These are phyloP conservation scores for Hymenoscyphus albidus DNA, from an alignment of 2,329 filamentous ascomycete genomes.

Conservation along the genomic window DNA sequence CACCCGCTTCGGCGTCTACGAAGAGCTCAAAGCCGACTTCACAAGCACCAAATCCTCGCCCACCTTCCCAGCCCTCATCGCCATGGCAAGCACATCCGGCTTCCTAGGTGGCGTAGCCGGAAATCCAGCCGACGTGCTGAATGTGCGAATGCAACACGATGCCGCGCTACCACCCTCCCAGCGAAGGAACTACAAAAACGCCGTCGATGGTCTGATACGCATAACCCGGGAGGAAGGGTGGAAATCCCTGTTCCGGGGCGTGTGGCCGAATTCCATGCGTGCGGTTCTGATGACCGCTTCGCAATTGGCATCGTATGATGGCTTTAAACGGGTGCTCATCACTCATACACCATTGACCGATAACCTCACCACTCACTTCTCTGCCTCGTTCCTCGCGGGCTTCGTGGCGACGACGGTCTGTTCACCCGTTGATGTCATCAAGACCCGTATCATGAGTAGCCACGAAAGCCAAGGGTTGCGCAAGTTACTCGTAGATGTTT, in stretches of 20 bases:
- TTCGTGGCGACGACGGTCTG: constrained; percentile 82
- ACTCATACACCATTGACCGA: constrained; percentile 62
- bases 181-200: constrained; percentile 84
- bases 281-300: constrained; percentile 85
- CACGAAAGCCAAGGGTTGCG: constrained; percentile 51
- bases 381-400: constrained; percentile 72
- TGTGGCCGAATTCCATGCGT: constrained; percentile 75
- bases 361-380: constrained; percentile 72
- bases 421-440: constrained; percentile 83
- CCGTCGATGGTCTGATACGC: constrained; percentile 76
- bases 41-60: constrained; percentile 52
- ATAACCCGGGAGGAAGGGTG: constrained; percentile 86
- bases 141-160: constrained; percentile 97
- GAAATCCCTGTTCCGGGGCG: constrained; percentile 73
- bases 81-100: constrained; percentile 77
- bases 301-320: constrained; percentile 81
- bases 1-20: constrained; percentile 93
- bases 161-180: constrained; percentile 69
- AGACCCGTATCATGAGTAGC: constrained; percentile 81
- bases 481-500: constrained; percentile 62
- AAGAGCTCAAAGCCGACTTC: constrained; percentile 76
- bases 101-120: constrained; percentile 86
- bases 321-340: constrained; percentile 69
- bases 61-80: constrained; percentile 72
- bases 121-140: constrained; percentile 93